Evolutionary conservation across 2,329 filamentous ascomycete genomes (phyloP).

Genomic region (Fusarium lateritium): DNA sequence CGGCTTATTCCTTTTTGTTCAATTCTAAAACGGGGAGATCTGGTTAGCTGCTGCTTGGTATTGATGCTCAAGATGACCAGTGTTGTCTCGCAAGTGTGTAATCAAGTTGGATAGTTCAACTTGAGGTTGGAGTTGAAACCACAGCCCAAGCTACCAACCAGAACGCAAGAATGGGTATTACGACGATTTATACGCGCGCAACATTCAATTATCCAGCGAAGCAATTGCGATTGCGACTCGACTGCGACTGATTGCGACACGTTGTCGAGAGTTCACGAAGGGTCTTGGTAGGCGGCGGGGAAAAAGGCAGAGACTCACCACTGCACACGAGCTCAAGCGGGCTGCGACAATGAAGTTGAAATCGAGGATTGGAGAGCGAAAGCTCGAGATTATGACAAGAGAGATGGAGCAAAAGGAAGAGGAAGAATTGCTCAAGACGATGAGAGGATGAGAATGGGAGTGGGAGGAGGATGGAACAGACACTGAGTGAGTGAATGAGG

Average conservation of each 20-base stretch:
- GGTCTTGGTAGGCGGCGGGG: conserved; percentile 27
- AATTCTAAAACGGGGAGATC: conserved; percentile 40
- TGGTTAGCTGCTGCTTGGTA: conserved; percentile 36
- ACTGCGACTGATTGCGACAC: conserved; percentile 21
- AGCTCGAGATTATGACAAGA: conserved; percentile 42
- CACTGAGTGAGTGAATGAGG: conserved; percentile 39
- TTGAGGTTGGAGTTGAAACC: conserved; percentile 24
- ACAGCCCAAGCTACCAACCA: conserved; percentile 33
- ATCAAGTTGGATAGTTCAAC: conserved; percentile 19
- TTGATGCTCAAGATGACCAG: conserved; percentile 20
- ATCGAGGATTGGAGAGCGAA: conserved; percentile 38
- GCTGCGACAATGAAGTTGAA: conserved; percentile 45
- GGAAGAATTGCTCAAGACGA: conserved; percentile 39
- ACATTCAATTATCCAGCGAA: conserved; percentile 12
- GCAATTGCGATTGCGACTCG: conserved; percentile 27
- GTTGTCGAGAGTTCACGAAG: conserved; percentile 37
- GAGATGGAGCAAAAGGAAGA: conserved; percentile 37
- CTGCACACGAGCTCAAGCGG: conserved; percentile 45
- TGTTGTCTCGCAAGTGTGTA: conserved; percentile 38
- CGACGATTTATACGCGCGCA: conserved; percentile 26
- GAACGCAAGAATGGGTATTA: conserved; percentile 14
- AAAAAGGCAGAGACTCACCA: conserved; percentile 47
- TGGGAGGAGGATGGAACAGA: conserved; percentile 40
- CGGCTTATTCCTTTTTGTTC: conserved; percentile 47
- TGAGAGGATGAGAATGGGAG: conserved; percentile 42